Evolutionary conservation across 108 stramenopile species (phyloP).

Genomic region (Hondaea fermentalgiana): DNA sequence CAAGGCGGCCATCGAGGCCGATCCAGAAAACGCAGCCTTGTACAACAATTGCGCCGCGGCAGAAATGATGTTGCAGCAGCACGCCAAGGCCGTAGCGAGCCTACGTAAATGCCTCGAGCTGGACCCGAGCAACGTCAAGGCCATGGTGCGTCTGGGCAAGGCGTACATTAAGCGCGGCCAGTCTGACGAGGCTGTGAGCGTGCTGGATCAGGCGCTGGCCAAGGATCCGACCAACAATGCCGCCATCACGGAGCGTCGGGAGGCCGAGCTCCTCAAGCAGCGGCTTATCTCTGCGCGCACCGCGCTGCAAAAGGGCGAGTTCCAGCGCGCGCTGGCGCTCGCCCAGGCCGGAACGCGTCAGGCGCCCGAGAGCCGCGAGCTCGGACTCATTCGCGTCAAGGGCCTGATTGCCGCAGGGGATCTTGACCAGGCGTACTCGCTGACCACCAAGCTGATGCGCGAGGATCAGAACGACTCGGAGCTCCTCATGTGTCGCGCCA

Average conservation of each 20-base stretch:
- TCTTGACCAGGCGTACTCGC: not conserved
- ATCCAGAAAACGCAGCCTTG: not conserved
- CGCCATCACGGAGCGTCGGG: not conserved
- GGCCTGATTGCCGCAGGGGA: not conserved
- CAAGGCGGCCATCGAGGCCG: slow-evolving; percentile 8
- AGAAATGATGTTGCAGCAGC: not conserved
- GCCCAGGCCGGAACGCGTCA: not conserved
- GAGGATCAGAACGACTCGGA: not conserved
- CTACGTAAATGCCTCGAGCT: not conserved
- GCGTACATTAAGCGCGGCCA: not conserved
- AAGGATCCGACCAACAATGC: slow-evolving; percentile 7
- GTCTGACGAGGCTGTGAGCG: not conserved
- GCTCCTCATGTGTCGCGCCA: slow-evolving; percentile 15
- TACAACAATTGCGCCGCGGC: slow-evolving; percentile 30
- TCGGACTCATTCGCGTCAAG: not conserved
- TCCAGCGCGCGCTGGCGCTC: not conserved
- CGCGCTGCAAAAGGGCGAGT: not conserved
- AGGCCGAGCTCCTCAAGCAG: not conserved
- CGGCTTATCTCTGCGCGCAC: not conserved
- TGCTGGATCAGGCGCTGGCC: not conserved
- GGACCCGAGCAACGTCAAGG: not conserved
- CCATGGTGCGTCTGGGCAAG: slow-evolving; percentile 13
- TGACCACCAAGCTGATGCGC: slow-evolving; percentile 20
- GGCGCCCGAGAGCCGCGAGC: not conserved
- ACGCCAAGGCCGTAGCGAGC: not conserved